Base-by-base conservation (phyloP, 495 filamentous ascomycete genomes). In the Penicillium steckii region DNA sequence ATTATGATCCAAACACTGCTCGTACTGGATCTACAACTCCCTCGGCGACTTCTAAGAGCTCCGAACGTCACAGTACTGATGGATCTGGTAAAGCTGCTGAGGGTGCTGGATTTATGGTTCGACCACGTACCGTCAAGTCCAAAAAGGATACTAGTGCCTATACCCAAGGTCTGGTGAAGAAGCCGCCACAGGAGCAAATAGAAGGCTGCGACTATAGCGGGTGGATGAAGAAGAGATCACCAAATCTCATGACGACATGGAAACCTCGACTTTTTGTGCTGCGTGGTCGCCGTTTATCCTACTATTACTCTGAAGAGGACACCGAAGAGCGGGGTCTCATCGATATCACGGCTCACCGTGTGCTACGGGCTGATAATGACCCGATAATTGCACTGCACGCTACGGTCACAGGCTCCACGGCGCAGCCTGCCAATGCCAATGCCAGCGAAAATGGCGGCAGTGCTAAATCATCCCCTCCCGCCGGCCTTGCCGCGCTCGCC, bases 221-320 rank as follows among this genome's bases (percentile, higher is more conserved):
- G 21, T 99, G 95, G 95, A 99, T 99, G 95, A 97, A 96, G 77
- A 99, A 99, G 80, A 86, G 91, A 61, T 95, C 90, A 42, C 90
- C 90, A 2, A 94, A 94, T 56, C 74, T 97, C 44, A 95, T 97
- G 88, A 88, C 90, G 3, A 96, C 90, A 1, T 99, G 95, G 95
- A 97, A 97, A 64, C 84, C 89, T 33, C 85, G 95, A 8, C 81
- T 97, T 26, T 99, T 99, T 62, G 87, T 97, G 18, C 78, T 99
- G 26, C 89, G 90, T 47, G 95, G 95, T 38, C 82, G 90, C 54
- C 85, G 95, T 12, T 80, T 99, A 18, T 90, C 91, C 0, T 99
- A 99, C 72, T 99, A 94, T 67, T 99, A 99, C 70, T 87, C 90
- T 13, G 91, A 97, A 53, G 82, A 85, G 48, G 95, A 99, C 64